Base-by-base conservation (phyloP, 2,329 filamentous ascomycete species). In the Colletotrichum coccodes region DNA sequence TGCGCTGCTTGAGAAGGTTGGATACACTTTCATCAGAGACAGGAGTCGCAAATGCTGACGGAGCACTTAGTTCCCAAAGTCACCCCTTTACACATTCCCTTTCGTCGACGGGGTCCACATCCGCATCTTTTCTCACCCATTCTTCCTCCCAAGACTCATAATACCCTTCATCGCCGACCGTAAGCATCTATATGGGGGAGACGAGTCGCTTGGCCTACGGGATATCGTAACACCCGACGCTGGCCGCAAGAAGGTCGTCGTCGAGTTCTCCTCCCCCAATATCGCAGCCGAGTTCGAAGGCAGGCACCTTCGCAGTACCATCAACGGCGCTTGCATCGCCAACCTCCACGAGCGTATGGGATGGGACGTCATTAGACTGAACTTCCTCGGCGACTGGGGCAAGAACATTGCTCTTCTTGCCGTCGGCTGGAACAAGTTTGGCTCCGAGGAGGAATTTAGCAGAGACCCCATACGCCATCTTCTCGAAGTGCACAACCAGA, bases 311-410 rank as follows among this genome's bases (percentile, higher is more conserved):
- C 86, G 92, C 74, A 93, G 90, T 75, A 94, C 92, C 58, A 93
- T 94, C 71, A 92, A 94, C 64, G 92, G 92, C 49, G 90, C 90
- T 34, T 93, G 92, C 77, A 80, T 94, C 23, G 84, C 90, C 26
- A 93, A 93, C 74, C 77, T 94, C 3, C 92, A 94, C 76, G 84
- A 90, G 73, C 84, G 80, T 21, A 88, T 89, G 58, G 92, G 91
- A 23, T 94, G 91, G 89, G 88, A 94, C 40, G 91, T 93, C 0
- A 79, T 89, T 50, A 85, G 89, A 28, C 86, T 94, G 82, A 94
- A 94, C 80, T 94, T 94, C 75, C 84, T 94, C 0, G 92, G 92
- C 40, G 92, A 94, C 76, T 94, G 92, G 92, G 92, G 92, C 28
- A 92, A 92, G 79, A 91, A 92, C 75, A 92, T 87, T 54, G 86